Base-by-base conservation (phyloP, 331 rosid species). In the Prunus yedoensis region DNA sequence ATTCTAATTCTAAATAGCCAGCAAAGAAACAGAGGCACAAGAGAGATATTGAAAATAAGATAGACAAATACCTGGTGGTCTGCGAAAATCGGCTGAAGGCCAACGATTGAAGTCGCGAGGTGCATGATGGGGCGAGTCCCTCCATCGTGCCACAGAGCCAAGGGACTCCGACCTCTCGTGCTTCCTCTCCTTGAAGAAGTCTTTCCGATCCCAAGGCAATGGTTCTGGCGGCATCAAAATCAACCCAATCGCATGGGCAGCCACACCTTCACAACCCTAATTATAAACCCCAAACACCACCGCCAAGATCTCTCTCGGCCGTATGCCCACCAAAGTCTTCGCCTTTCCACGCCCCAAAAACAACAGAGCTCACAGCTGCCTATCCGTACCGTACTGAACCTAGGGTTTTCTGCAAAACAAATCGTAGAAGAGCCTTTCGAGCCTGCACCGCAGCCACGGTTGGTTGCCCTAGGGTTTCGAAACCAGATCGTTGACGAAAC, bases 181-280 rank as follows among this genome's bases (percentile, higher is more conserved):
- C 97, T 89, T 96, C 97, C 98, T 92, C 94, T 96, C 96, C 91
- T 90, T 95, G 85, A 90, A 88, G 82, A 85, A 87, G 81, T 95
- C 97, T 91, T 96, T 96, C 82, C 99, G 97, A 83, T 96, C 98
- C 91, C 94, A 92, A 78, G 97, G 92, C 79, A 96, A 75, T 70
- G 98, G 94, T 86, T 96, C 99, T 10, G 96, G 98, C 98, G 98
- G 99, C 99, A 96, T 96, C 90, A 89, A 95, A 83, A 84, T 63
- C 87, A 85, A 80, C 85, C 87, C 76, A 89, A 91, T 82, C 78
- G 94, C 96, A 91, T 91, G 88, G 92, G 94, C 94, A 77, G 76
- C 88, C 82, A 75, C 85, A 54, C 82, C 69, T 14, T 53, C 49
- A 2, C 35, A 61, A 11, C 71, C 71, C 62, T 3, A 57, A 27